phyloP scores from a whole-genome alignment of 2,329 filamentous ascomycete species.

The Pestalotiopsis sp. region DNA sequence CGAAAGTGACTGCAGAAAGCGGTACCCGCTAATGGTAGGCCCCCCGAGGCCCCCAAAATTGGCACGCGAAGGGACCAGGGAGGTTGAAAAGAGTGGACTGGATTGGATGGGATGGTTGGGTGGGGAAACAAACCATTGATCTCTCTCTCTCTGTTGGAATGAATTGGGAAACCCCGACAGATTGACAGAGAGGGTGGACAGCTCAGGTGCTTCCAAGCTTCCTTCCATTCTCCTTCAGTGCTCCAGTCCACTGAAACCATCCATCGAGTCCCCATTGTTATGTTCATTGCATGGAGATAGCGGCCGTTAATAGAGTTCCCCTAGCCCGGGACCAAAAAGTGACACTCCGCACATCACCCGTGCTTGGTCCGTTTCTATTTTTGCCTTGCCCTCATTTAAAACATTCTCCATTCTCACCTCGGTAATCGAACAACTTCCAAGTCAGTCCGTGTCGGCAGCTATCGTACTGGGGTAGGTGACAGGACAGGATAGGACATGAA shows the following conservation, averaged over 20 bases:
- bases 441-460: not conserved
- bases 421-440: not conserved
- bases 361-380: constrained; percentile 3
- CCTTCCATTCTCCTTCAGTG: not conserved
- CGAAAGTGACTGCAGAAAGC: not conserved
- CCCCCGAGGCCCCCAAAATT: constrained; percentile 2
- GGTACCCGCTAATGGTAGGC: not conserved
- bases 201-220: not conserved
- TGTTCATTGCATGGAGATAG: not conserved
- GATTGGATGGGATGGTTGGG: not conserved
- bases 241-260: not conserved
- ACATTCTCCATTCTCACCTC: not conserved
- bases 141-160: not conserved
- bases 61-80: not conserved
- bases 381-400: not conserved
- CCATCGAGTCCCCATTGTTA: too few relatives aligned
- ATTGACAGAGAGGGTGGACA: not conserved
- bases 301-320: constrained; percentile 4
- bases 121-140: not conserved
- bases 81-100: not conserved
- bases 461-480: not conserved
- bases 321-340: not conserved
- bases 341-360: not conserved
- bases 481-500: too few relatives aligned
- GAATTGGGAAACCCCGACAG: not conserved